These are phyloP conservation scores for Populus tremula DNA, from an alignment of 345 rosid species.

Conservation along the genomic window DNA sequence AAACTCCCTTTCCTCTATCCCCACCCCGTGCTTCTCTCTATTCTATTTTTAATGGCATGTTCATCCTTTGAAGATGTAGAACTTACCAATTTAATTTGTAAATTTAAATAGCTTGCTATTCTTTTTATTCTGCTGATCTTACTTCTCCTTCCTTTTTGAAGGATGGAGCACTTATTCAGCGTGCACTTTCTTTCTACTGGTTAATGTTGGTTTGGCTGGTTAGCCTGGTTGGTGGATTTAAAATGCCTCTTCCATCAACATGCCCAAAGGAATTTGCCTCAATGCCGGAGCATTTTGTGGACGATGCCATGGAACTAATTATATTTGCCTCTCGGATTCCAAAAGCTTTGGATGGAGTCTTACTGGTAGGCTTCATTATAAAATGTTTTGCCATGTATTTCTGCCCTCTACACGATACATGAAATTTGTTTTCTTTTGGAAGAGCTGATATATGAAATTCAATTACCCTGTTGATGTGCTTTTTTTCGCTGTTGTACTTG, in stretches of 20 bases:
- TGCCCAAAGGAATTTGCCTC: slow-evolving; percentile 93
- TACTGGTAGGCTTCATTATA: slow-evolving; percentile 51
- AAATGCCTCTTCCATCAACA: slow-evolving; percentile 77
- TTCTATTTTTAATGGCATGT: neutral
- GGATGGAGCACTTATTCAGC: slow-evolving; percentile 81
- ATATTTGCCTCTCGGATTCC: slow-evolving; percentile 91
- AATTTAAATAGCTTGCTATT: neutral
- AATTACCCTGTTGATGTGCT: neutral
- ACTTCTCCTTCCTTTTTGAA: slow-evolving; percentile 18
- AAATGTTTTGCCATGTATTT: slow-evolving; percentile 11
- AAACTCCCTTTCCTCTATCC: neutral
- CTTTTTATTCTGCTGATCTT: neutral
- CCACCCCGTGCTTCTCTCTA: neutral
- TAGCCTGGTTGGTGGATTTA: slow-evolving; percentile 86
- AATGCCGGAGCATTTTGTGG: slow-evolving; percentile 98
- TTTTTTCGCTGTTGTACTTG: slow-evolving; percentile 10
- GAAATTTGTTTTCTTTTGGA: neutral
- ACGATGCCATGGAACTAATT: slow-evolving; percentile 96
- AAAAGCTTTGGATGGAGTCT: slow-evolving; percentile 78
- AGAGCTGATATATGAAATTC: neutral
- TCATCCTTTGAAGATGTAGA: neutral
- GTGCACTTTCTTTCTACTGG: slow-evolving; percentile 81
- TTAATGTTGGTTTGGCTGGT: slow-evolving; percentile 90
- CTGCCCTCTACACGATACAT: neutral
- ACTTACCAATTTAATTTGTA: neutral